phyloP scores from a whole-genome alignment of 1,284 basidiomycete species.

The Termitomyces sp. region DNA sequence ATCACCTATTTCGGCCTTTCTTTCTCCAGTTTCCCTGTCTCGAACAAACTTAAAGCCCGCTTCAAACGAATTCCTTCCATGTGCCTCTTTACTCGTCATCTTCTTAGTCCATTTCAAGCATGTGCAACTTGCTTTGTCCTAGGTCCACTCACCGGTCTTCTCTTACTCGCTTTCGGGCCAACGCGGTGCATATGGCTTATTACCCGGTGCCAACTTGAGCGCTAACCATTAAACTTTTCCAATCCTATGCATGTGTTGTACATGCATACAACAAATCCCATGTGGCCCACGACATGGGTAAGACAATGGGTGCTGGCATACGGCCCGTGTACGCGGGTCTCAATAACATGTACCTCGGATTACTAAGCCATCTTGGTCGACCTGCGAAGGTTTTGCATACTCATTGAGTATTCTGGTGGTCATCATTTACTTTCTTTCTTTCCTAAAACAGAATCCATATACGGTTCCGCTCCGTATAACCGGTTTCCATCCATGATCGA shows the following conservation, averaged over 20 bases:
- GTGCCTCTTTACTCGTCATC: background rate
- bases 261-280: constrained; percentile 1
- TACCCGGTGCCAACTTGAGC: background rate
- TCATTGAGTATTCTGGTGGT: background rate
- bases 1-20: constrained; percentile 15
- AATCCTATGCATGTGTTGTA: constrained; percentile 7
- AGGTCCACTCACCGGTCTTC: constrained; percentile 3
- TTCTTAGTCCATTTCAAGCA: constrained; percentile 8
- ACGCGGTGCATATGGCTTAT: background rate
- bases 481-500: background rate
- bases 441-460: background rate
- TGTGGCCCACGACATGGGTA: constrained; percentile 4
- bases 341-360: constrained; percentile 10
- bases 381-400: constrained; percentile 5
- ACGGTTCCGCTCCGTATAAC: background rate
- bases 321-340: constrained; percentile 13
- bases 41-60: constrained; percentile 16
- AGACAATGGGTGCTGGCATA: constrained; percentile 5
- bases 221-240: background rate
- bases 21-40: constrained; percentile 5
- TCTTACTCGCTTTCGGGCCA: constrained; percentile 6
- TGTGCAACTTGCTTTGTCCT: constrained; percentile 6
- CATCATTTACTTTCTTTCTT: constrained; percentile 1
- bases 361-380: constrained; percentile 1
- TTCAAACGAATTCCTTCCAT: background rate